A percentile compares a stretch with the other conserved stretches of the same genome.
Evolutionary conservation across 495 filamentous ascomycete species (phyloP).

Genomic region (Ramalina intermedia): DNA sequence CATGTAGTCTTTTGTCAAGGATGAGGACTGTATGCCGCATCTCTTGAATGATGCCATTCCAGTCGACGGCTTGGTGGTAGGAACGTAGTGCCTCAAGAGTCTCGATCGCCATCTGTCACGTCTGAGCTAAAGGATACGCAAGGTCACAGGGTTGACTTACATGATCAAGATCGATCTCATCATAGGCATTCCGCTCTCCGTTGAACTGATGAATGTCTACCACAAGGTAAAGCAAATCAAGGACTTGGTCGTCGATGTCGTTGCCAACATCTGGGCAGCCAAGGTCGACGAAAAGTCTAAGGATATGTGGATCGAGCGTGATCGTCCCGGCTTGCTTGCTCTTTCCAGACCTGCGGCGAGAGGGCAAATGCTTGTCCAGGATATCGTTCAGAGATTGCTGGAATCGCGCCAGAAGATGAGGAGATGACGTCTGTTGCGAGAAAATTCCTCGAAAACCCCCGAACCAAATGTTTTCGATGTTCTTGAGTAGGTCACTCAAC

Average conservation of each 20-base stretch:
- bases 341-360: constrained; percentile 52
- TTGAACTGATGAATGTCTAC: constrained; percentile 95
- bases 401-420: constrained; percentile 55
- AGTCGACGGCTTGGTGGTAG: constrained; percentile 50
- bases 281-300: constrained; percentile 79
- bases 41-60: constrained; percentile 38
- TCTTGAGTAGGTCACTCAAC: constrained; percentile 61
- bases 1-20: constrained; percentile 79
- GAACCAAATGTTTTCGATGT: constrained; percentile 86
- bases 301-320: constrained; percentile 37
- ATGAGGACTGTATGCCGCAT: constrained; percentile 80
- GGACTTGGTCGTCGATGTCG: constrained; percentile 73
- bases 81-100: constrained; percentile 63
- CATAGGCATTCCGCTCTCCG: constrained; percentile 90
- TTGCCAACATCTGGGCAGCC: constrained; percentile 52
- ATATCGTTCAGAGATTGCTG: constrained; percentile 62
- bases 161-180: constrained; percentile 90
- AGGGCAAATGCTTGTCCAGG: constrained; percentile 78
- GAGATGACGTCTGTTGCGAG: constrained; percentile 47
- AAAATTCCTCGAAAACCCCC: constrained; percentile 89
- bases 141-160: constrained; percentile 12
- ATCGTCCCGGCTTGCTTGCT: constrained; percentile 22
- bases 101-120: constrained; percentile 53
- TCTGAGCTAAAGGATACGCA: constrained; percentile 8
- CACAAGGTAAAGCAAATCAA: constrained; percentile 87